Evolutionary conservation across 2,329 filamentous ascomycete genomes (phyloP).

Genomic region (Elsinoe batatas): DNA sequence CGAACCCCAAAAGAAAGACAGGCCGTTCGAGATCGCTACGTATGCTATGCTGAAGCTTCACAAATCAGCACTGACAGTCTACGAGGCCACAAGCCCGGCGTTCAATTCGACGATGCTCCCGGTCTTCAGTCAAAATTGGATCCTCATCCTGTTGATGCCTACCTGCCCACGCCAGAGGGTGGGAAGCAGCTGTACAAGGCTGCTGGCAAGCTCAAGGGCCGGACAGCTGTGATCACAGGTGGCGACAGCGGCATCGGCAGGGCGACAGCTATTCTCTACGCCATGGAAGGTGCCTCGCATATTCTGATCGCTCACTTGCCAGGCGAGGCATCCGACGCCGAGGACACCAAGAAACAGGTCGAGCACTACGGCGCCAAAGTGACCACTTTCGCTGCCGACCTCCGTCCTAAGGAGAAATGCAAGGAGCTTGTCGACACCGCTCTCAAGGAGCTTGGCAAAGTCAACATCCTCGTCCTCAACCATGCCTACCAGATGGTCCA

Average conservation of each 20-base stretch:
- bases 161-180: constrained; percentile 58
- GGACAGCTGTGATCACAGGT: constrained; percentile 69
- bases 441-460: constrained; percentile 52
- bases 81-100: constrained; percentile 4
- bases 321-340: constrained; percentile 59
- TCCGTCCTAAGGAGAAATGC: constrained; percentile 58
- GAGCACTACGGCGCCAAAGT: constrained; percentile 58
- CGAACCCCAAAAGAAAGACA: constrained; percentile 4
- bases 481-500: constrained; percentile 64
- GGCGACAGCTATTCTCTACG: constrained; percentile 64
- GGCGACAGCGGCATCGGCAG: constrained; percentile 73
- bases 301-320: constrained; percentile 64
- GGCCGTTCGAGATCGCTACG: constrained; percentile 2
- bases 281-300: constrained; percentile 64
- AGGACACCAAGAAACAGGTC: constrained; percentile 61
- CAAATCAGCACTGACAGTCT: neutral
- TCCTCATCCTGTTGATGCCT: constrained; percentile 50
- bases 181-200: constrained; percentile 62
- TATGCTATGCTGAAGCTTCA: neutral
- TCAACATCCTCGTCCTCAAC: constrained; percentile 69
- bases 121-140: constrained; percentile 48
- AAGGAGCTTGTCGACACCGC: constrained; percentile 59
- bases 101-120: constrained; percentile 24
- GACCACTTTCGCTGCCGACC: constrained; percentile 53
- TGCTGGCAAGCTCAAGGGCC: constrained; percentile 64